Conservation (phyloP, 352 stramenopile species). For the Thalassiosira hispida region DNA sequence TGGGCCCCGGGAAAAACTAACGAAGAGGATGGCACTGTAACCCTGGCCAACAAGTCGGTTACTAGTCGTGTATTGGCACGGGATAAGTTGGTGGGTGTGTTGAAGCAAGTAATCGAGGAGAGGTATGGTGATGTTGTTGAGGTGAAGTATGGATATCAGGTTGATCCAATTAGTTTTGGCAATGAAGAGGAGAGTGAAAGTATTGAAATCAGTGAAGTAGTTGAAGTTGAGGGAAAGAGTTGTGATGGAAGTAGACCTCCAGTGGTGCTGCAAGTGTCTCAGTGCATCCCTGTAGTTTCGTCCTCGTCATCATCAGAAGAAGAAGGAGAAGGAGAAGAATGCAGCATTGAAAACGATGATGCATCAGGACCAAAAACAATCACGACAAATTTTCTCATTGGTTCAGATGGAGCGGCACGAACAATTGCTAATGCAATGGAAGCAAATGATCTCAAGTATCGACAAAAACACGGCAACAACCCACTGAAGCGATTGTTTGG, state of each 20-base stretch:
- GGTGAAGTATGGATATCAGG: slow-evolving; percentile 57
- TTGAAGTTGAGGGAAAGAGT: background rate
- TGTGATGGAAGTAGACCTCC: slow-evolving; percentile 5
- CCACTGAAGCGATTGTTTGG: slow-evolving; percentile 4
- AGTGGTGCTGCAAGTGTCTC: slow-evolving; percentile 20
- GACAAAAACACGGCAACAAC: background rate
- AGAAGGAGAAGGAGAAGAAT: slow-evolving; percentile 12
- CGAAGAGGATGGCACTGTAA: slow-evolving; percentile 45
- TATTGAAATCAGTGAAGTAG: no score
- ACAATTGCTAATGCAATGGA: slow-evolving; percentile 68
- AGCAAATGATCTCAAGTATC: slow-evolving; percentile 23
- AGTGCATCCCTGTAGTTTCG: slow-evolving; percentile 16
- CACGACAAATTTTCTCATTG: slow-evolving; percentile 67
- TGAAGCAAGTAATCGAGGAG: slow-evolving; percentile 40
- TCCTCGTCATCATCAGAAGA: background rate
- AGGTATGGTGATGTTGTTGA: slow-evolving; percentile 51
- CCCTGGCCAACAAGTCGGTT: slow-evolving; percentile 31
- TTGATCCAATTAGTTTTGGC: slow-evolving; percentile 57
- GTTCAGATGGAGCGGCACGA: slow-evolving; percentile 67
- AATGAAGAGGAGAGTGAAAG: background rate
- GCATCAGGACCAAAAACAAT: background rate
- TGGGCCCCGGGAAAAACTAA: slow-evolving; percentile 59
- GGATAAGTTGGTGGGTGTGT: slow-evolving; percentile 62
- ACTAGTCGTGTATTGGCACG: slow-evolving; percentile 51
- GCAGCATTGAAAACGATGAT: slow-evolving; percentile 26